These are phyloP conservation scores for Solanum pinnatisectum DNA, from an alignment of 257 asterid species.

Conservation along the genomic window DNA sequence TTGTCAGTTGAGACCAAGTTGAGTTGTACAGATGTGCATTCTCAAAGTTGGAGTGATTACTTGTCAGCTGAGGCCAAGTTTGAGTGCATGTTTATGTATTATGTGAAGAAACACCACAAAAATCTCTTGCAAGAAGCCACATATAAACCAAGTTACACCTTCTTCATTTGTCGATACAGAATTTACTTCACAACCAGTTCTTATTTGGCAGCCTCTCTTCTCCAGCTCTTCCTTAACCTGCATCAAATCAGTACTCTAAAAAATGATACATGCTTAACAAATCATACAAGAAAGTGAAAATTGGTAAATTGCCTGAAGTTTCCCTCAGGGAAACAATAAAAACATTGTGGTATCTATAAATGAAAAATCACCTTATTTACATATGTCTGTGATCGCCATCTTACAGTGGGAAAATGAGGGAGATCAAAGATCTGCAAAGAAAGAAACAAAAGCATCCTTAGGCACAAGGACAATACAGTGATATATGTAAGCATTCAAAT, in stretches of 20 bases:
- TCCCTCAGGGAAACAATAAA: neutral
- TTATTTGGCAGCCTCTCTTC: constrained; percentile 52
- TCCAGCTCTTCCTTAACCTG: constrained; percentile 43
- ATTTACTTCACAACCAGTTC: constrained; percentile 35
- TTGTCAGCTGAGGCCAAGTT: neutral
- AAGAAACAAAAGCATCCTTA: neutral
- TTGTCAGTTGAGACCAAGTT: neutral
- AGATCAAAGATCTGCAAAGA: constrained; percentile 54
- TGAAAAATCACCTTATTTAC: constrained; percentile 39
- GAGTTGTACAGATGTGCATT: neutral
- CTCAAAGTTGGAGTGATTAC: neutral
- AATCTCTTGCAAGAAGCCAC: neutral
- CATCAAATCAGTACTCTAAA: neutral
- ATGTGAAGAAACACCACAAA: neutral
- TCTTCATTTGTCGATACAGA: constrained; percentile 47
- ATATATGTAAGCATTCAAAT: neutral
- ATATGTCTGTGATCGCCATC: constrained; percentile 40
- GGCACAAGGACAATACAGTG: neutral
- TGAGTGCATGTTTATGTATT: neutral
- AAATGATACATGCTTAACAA: neutral
- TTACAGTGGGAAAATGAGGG: constrained; percentile 78
- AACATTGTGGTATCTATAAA: neutral
- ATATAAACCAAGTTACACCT: constrained; percentile 22
- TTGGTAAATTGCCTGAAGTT: neutral
- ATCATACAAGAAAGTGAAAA: neutral